Base-by-base conservation (phyloP, 2,329 filamentous ascomycete genomes). In the Neopestalotiopsis rosae region DNA sequence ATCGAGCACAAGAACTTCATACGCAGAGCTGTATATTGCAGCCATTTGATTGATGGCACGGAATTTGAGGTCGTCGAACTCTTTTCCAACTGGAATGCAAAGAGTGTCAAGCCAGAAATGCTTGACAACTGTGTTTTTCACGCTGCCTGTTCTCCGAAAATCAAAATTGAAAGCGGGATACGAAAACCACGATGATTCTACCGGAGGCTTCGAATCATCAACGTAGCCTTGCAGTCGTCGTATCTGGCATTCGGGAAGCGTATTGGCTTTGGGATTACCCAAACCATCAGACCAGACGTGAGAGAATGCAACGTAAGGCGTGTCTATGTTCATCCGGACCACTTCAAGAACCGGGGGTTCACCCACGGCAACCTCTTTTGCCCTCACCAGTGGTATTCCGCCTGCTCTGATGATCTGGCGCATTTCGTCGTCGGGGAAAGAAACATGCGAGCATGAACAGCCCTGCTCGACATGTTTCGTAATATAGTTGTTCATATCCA, bases 61-160 rank as follows among this genome's bases (percentile, higher is more conserved):
- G n/a, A 24, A 24, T 42, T 40, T 34, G 1, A 63, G 61, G 5
- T 40, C 32, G 10, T 28, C n/a, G n/a, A n/a, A 24, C 61, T 63
- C 61, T 5, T 24, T 63, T 1, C 61, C 61, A 5, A 63, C 30
- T 3, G 61, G 61, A 2, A 63, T 63, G 38, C 61, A 63, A 5
- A 63, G 61, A n/a, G 61, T 63, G 1, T 63, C 61, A 20, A 63
- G 17, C 61, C 61, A 63, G 61, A 63, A 63, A 13, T 14, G n/a
- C 13, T 40, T 20, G 30, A 12, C 61, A 42, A 14, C 20, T 30
- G 9, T 12, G 6, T 30, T 32, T 1, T 30, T 32, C 6, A 59
- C 13, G 57, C 24, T 28, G 57, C 45, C 20, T 9, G 45, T 52
- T 52, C 45, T 6, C 5, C 45, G 45, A 52, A 52, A 52, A 9